A percentile compares a stretch with the other conserved stretches of the same genome.
phyloP scores from a whole-genome alignment of 352 stramenopile species.

The Globisporangium alternatum region DNA sequence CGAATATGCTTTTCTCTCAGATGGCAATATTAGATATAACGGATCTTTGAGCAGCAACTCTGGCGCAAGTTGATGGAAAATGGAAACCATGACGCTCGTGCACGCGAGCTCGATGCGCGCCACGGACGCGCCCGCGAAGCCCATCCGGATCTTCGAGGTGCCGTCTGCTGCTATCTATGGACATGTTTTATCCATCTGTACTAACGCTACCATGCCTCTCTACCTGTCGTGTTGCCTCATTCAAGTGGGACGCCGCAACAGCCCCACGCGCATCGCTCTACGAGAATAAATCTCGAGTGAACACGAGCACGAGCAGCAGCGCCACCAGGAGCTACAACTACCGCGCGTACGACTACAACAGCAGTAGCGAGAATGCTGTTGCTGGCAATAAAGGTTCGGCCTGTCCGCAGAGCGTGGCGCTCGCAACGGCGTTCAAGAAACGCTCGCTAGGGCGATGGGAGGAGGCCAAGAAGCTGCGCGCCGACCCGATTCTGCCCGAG shows the following conservation, averaged over 20 bases:
- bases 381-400: too few species aligned
- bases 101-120: neutral
- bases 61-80: neutral
- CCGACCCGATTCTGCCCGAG: constrained; percentile 39
- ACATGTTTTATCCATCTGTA: neutral
- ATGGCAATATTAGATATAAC: neutral
- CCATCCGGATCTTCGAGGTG: constrained; percentile 17
- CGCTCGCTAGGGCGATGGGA: constrained; percentile 45
- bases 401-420: constrained; percentile 28
- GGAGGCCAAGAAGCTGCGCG: constrained; percentile 37
- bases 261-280: neutral
- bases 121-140: neutral
- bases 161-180: neutral
- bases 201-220: neutral
- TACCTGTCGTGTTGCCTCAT: neutral
- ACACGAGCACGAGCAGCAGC: constrained; percentile 12
- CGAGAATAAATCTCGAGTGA: neutral
- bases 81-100: constrained; percentile 4
- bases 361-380: neutral
- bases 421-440: constrained; percentile 43
- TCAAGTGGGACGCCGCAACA: constrained; percentile 11
- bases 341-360: neutral
- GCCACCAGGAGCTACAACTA: constrained; percentile 19
- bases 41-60: neutral
- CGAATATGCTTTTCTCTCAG: neutral